Base-by-base conservation (phyloP, 2,329 filamentous ascomycete genomes). In the Septoria linicola region DNA sequence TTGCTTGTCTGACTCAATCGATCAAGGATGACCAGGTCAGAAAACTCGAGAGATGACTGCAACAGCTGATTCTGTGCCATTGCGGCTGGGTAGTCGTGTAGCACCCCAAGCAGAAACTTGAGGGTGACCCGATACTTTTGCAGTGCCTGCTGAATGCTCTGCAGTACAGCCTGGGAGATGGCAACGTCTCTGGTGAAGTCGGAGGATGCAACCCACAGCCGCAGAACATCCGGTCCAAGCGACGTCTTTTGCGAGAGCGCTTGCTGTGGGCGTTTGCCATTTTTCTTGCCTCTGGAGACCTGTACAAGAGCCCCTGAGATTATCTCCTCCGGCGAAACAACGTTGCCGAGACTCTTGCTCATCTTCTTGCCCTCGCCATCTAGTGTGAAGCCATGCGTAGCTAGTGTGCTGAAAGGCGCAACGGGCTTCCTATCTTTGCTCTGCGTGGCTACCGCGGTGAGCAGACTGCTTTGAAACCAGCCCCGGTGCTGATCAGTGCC, bases 301-400 rank as follows among this genome's bases (percentile, higher is more conserved):
- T 87, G 87, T 11, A 95, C 72, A 8, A 96, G 75, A 3, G 84
- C 83, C 5, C 92, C 92, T 45, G 89, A 82, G 76, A 96, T 93
- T 59, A 99, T 90, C 56, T 96, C 78, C 5, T 81, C 76, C 0
- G 92, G 91, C 0, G 82, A 79, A 49, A 97, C 83, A 21, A 88
- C 85, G 65, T 99, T 99, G 13, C 93, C 93, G 1, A 96, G 74
- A 0, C 90, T 96, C 70, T 99, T 99, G 67, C 91, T 96, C 93
- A 99, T 99, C 70, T 99, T 99, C 67, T 88, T 89, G n/a, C 91
- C 91, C 30, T 87, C 75, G 42, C 86, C 80, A 63, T 99, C 93
- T 2, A 99, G 80, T 0, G 89, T 91, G 68, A 99, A 99, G 1
- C 93, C 93, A 66, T 99, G 93, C 0, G 93, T 99, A 54, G 96